Evolutionary conservation across 805 yeast genomes (phyloP).

Genomic region (Pichia insulana): DNA sequence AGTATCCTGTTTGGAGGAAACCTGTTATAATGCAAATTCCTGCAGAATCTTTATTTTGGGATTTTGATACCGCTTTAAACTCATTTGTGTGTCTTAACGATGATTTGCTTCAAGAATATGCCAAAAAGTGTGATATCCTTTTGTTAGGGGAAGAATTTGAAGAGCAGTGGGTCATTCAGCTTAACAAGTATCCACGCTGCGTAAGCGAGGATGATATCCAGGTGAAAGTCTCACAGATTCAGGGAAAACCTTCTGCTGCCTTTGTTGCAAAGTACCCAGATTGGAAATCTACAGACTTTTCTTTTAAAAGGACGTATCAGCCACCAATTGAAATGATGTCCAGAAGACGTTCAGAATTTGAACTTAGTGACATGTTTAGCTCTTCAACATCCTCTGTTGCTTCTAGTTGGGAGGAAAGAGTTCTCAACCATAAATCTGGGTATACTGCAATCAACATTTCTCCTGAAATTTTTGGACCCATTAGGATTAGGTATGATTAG

Average conservation of each 20-base stretch:
- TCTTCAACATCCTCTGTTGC: no score
- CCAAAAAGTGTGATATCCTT: conserved; percentile 5
- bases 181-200: neutral
- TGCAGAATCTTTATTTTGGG: conserved; percentile 4
- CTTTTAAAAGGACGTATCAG: neutral
- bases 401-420: no score
- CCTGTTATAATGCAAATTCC: conserved; percentile 3
- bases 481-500: no score
- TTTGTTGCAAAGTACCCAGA: neutral
- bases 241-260: neutral
- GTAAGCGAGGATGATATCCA: neutral
- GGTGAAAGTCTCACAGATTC: neutral
- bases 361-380: neutral
- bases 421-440: no score
- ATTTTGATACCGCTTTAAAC: neutral
- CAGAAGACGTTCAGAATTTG: neutral
- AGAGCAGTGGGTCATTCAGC: neutral
- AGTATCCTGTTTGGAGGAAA: conserved; percentile 7
- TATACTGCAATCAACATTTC: no score
- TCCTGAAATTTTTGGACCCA: no score
- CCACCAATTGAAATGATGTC: conserved; percentile 1
- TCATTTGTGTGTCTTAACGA: conserved; percentile 5
- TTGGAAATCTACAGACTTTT: neutral
- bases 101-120: neutral
- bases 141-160: conserved; percentile 1